Evolutionary conservation across 768 basidiomycete species (phyloP), one percentile per base, ranked within the genome.

Genomic region (Lactarius indigo): DNA sequence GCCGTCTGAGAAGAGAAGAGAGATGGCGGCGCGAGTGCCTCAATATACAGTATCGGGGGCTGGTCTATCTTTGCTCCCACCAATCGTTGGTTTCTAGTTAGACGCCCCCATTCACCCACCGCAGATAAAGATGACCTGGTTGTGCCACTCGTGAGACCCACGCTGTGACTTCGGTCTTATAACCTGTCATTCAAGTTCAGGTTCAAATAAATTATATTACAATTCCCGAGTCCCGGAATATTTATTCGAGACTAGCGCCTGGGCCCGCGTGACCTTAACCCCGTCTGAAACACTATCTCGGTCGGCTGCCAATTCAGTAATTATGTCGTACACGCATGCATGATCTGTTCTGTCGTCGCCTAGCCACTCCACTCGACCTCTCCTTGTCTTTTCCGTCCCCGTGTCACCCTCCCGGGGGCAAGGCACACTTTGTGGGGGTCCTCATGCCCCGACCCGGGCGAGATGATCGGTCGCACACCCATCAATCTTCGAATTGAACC

Each of bases 401-500:
- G 26, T 26, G 26, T 52, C 50, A 26, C 50, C 50, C 42, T 52
- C 50, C 50, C 15, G 5, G n/a, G n/a, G 26, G 50, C 8, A n/a
- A 47, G 44, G 44, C 26, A 52, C 26, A 26, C 47, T 23, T 23
- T 35, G 13, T 44, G 41, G 33, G 26, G 30, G 39, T 41, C 39
- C 17, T 26, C n/a, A 50, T 50, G 47, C 10, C 41, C n/a, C 6
- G 13, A 52, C n/a, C 26, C 12, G 12, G 13, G 9, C 2, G 9
- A 59, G 18, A 10, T 5, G 52, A 65, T 65, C 64, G 26, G 20
- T 44, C 52, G 3, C 33, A 7, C 20, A 18, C 26, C 35, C 10
- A 56, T 61, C 54, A 23, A 64, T 52, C 35, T 52, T 50, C 47
- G n/a, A 50, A 50, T 17, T 47, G 47, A 54, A 31, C 33, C 35